Evolutionary conservation across 805 yeast species (phyloP).

Genomic region (Starmerella stigmatis): DNA sequence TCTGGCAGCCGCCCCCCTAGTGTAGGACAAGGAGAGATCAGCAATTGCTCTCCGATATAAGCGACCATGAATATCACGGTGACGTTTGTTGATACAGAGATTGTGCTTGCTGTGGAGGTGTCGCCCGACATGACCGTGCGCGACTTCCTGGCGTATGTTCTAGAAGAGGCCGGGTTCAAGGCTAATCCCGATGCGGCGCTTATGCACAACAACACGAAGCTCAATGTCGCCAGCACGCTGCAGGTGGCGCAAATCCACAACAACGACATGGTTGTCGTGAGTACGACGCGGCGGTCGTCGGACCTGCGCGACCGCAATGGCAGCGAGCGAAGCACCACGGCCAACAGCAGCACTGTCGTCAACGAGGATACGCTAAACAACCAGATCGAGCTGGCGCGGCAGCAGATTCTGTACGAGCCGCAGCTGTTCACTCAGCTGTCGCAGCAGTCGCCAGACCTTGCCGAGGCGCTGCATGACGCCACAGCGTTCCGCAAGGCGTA

Average conservation of each 20-base stretch:
- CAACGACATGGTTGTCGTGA: conserved; percentile 42
- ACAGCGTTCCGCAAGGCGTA: conserved; percentile 37
- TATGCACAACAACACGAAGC: conserved; percentile 36
- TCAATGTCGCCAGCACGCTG: conserved; percentile 36
- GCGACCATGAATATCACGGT: conserved; percentile 46
- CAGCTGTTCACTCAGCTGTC: conserved; percentile 29
- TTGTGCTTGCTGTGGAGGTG: conserved; percentile 48
- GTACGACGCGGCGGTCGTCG: conserved; percentile 1
- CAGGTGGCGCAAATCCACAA: conserved; percentile 41
- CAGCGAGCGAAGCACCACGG: background rate
- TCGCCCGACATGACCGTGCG: conserved; percentile 50
- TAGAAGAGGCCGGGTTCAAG: conserved; percentile 53
- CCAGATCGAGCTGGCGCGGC: conserved; percentile 30
- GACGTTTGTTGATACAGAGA: conserved; percentile 41
- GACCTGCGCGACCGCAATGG: background rate
- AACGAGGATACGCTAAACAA: conserved; percentile 6
- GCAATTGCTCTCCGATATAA: no score
- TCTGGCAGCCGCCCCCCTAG: no score
- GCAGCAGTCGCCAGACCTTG: conserved; percentile 41
- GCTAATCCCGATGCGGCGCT: conserved; percentile 39
- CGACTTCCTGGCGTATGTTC: conserved; percentile 65
- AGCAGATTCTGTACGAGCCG: conserved; percentile 31
- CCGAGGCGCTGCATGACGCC: conserved; percentile 39
- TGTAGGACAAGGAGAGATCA: no score
- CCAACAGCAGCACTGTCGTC: background rate